Evolutionary conservation across 2,329 filamentous ascomycete genomes (phyloP).

Genomic region (Penicillium sp.): DNA sequence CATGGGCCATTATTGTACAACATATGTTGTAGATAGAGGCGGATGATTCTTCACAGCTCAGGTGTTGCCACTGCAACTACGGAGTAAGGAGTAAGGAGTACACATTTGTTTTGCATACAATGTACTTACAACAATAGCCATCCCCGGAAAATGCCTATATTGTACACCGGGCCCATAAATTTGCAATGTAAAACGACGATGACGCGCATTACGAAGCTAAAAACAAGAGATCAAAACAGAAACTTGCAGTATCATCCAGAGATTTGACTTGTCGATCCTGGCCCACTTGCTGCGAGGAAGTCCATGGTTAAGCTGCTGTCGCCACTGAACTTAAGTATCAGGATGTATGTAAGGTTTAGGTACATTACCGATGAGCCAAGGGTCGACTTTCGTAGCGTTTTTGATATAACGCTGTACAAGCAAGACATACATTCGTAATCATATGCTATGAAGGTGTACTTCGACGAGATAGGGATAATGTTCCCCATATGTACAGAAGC

Average conservation of each 20-base stretch:
- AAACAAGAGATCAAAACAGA: background rate
- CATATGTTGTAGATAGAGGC: background rate
- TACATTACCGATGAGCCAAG: too few relatives aligned
- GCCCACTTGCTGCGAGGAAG: constrained; percentile 13
- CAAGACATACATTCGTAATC: too few relatives aligned
- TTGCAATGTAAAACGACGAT: constrained; percentile 20
- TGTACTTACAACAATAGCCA: background rate
- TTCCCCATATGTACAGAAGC: too few relatives aligned
- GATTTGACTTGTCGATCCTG: constrained; percentile 20
- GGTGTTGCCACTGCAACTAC: background rate
- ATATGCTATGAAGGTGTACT: too few relatives aligned
- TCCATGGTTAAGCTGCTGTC: constrained; percentile 11
- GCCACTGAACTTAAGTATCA: constrained; percentile 8
- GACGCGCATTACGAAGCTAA: constrained; percentile 17
- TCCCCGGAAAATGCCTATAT: constrained; percentile 3
- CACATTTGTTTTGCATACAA: background rate
- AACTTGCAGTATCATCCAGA: background rate
- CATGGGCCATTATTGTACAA: background rate
- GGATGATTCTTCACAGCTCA: constrained; percentile 5
- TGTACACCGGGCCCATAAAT: background rate
- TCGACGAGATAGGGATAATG: too few relatives aligned
- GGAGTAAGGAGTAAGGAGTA: too few relatives aligned
- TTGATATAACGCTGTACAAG: too few relatives aligned
- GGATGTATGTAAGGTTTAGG: too few relatives aligned
- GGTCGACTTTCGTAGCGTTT: too few relatives aligned